phyloP scores from a whole-genome alignment of 331 rosid species.

The Rosa hybrid region DNA sequence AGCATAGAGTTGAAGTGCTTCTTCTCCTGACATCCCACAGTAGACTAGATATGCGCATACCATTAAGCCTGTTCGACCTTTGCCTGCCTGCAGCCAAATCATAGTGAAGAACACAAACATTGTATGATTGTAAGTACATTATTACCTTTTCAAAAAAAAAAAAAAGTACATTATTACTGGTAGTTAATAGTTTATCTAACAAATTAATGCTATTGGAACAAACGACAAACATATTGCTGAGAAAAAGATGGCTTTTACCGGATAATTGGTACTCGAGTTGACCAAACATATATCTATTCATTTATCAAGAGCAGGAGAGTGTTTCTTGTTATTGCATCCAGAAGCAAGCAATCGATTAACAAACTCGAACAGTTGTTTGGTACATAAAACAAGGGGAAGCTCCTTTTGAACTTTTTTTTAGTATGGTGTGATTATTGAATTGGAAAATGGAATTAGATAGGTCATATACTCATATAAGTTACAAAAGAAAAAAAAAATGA shows the following conservation, averaged over 20 bases:
- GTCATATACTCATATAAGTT: not conserved
- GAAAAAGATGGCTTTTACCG: not conserved
- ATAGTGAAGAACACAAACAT: not conserved
- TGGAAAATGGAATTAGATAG: not conserved
- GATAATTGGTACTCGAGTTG: too few species aligned
- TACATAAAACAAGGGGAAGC: not conserved
- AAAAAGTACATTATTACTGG: not conserved
- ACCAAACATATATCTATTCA: too few species aligned
- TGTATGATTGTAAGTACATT: not conserved
- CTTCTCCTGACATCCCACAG: slow-evolving; percentile 79
- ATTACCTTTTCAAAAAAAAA: too few species aligned
- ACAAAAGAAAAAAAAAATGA: too few species aligned
- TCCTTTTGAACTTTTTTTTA: not conserved
- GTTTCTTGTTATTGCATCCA: not conserved
- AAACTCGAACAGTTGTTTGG: too few species aligned
- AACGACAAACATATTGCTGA: too few species aligned
- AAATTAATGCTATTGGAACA: too few species aligned
- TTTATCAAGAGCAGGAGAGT: not conserved
- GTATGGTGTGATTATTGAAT: not conserved
- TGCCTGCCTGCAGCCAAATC: slow-evolving; percentile 70
- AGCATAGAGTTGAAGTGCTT: slow-evolving; percentile 87
- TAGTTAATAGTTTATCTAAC: not conserved
- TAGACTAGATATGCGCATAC: slow-evolving; percentile 76
- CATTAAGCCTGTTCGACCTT: slow-evolving; percentile 97
- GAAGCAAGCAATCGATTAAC: not conserved